Evolutionary conservation across 371 early-diverging fungal species (phyloP).

Genomic region (Actinomucor elegans): DNA sequence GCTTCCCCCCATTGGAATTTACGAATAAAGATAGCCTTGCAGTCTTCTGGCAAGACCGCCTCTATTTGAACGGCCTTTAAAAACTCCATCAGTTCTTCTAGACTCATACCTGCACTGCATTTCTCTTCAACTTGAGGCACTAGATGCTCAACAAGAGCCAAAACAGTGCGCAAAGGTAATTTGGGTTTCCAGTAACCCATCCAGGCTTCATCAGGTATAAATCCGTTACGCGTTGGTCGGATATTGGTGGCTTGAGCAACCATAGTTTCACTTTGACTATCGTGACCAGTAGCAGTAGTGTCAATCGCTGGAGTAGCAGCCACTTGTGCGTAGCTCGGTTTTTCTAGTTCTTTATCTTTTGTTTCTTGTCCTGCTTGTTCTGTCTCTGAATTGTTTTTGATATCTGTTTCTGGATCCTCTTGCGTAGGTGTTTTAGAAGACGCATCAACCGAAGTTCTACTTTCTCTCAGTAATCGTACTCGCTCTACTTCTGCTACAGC

Average conservation of each 20-base stretch:
- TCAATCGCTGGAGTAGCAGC: neutral
- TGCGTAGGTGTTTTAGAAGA: neutral
- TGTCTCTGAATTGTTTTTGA: neutral
- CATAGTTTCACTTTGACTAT: neutral
- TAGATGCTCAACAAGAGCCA: conserved; percentile 58
- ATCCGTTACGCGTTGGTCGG: neutral
- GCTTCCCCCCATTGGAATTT: conserved; percentile 61
- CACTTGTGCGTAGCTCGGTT: neutral
- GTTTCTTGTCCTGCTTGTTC: neutral
- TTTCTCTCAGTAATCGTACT: conserved; percentile 45
- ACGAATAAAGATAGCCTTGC: conserved; percentile 33
- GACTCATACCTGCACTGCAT: conserved; percentile 10
- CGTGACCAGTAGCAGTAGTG: neutral
- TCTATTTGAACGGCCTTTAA: neutral
- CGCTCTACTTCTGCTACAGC: conserved; percentile 63
- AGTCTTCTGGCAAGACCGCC: neutral
- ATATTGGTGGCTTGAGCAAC: no score
- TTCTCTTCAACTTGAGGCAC: conserved; percentile 64
- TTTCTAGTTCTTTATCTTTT: neutral
- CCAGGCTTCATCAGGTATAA: conserved; percentile 22
- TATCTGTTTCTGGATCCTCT: neutral
- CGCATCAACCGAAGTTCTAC: neutral
- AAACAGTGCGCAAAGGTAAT: conserved; percentile 65
- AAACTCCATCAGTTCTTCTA: conserved; percentile 13
- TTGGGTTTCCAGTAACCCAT: conserved; percentile 58